Evolutionary conservation across 495 filamentous ascomycete genomes (phyloP).

Genomic region (Hypoxylon lienhwacheense): DNA sequence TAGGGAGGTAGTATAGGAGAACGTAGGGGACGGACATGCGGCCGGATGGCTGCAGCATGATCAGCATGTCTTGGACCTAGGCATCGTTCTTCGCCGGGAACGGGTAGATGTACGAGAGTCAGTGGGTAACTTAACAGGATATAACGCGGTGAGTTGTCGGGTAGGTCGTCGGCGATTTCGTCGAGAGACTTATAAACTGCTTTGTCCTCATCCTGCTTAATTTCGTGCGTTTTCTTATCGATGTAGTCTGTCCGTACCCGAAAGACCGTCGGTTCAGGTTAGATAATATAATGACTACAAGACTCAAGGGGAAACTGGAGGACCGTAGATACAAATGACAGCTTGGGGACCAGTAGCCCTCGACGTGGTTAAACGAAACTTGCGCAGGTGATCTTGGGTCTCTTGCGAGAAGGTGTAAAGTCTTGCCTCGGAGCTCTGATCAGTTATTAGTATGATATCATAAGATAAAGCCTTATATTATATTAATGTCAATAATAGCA

Average conservation of each 20-base stretch:
- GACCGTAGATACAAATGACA: conserved; percentile 78
- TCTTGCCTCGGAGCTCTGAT: conserved; percentile 76
- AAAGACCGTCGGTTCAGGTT: too few relatives aligned
- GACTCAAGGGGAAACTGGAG: neutral
- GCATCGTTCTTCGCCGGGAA: neutral
- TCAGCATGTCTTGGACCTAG: conserved; percentile 1
- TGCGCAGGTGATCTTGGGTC: conserved; percentile 82
- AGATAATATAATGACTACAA: conserved; percentile 12
- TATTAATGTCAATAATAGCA: too few relatives aligned
- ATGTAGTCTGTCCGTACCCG: conserved; percentile 64
- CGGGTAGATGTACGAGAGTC: conserved; percentile 63
- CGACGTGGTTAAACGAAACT: conserved; percentile 90
- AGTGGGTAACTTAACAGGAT: conserved; percentile 87
- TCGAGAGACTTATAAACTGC: conserved; percentile 77
- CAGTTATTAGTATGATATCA: neutral
- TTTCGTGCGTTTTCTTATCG: conserved; percentile 84
- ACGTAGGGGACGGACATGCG: conserved; percentile 72
- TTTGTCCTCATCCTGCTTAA: conserved; percentile 70
- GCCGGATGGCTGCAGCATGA: conserved; percentile 45
- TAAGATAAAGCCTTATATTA: neutral
- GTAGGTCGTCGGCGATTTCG: conserved; percentile 82
- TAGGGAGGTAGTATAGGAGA: conserved; percentile 88
- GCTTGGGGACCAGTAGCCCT: conserved; percentile 86
- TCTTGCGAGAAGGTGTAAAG: conserved; percentile 91
- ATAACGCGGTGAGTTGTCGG: conserved; percentile 88